phyloP scores from a whole-genome alignment of 1,284 basidiomycete genomes.

The Sporisorium graminicola region DNA sequence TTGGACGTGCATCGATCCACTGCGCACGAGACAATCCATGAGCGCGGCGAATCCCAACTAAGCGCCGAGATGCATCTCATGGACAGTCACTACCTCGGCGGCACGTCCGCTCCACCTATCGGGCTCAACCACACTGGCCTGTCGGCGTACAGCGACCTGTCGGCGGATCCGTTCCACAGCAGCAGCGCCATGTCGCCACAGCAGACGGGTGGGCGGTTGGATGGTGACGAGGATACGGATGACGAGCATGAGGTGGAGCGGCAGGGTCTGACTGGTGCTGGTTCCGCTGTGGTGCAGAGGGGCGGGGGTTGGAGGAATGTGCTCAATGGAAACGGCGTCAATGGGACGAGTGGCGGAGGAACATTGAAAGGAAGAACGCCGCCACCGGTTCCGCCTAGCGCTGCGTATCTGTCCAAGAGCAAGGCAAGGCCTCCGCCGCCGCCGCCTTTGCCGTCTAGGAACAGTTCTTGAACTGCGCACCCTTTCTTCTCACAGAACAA shows the following conservation, averaged over 20 bases:
- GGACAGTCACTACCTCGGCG: constrained; percentile 27
- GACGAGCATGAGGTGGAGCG: constrained; percentile 32
- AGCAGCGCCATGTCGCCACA: constrained; percentile 39
- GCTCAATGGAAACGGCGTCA: constrained; percentile 11
- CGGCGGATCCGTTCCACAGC: constrained; percentile 30
- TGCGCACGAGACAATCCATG: constrained; percentile 43
- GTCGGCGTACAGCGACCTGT: constrained; percentile 32
- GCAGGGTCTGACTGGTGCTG: constrained; percentile 17
- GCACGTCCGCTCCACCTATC: background rate
- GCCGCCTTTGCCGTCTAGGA: constrained; percentile 29
- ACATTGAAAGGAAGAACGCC: constrained; percentile 25
- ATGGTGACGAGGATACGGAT: background rate
- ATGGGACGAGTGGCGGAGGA: background rate
- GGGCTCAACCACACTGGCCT: constrained; percentile 41
- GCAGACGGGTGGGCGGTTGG: constrained; percentile 23
- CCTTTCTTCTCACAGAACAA: too few species aligned
- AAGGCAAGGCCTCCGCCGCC: constrained; percentile 41
- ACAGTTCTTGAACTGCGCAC: constrained; percentile 16
- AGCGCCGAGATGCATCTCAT: constrained; percentile 14
- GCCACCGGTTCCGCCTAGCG: constrained; percentile 40
- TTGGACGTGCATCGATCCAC: background rate
- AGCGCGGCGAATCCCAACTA: constrained; percentile 33
- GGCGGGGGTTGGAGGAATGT: constrained; percentile 6
- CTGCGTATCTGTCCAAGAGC: constrained; percentile 30
- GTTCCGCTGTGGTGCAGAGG: background rate